These are phyloP conservation scores for Sporisorium iseilematis-ciliati DNA, from an alignment of 1,284 basidiomycete genomes.

Conservation along the genomic window DNA sequence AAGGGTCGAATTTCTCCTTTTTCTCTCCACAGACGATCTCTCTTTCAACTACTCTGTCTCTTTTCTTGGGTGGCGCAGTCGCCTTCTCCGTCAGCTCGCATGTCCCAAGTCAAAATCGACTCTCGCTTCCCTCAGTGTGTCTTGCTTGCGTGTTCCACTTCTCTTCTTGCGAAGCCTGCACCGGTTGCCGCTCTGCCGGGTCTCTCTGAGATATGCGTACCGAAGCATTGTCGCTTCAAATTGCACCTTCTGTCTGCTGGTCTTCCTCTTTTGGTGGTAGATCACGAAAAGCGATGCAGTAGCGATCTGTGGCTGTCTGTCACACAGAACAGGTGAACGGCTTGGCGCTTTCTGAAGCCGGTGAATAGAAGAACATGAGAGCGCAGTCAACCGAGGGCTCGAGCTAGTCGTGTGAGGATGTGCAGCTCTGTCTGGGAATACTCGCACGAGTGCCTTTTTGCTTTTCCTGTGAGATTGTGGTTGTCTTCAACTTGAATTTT, in stretches of 20 bases:
- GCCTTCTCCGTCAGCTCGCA: conserved; percentile 1
- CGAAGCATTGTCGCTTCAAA: neutral
- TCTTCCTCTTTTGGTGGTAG: neutral
- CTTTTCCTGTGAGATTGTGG: neutral
- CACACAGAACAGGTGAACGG: neutral
- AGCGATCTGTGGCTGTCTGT: no score
- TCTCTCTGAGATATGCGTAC: conserved; percentile 5
- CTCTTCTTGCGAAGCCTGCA: neutral
- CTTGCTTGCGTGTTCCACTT: neutral
- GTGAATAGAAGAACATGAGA: neutral
- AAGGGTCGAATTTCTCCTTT: conserved; percentile 1
- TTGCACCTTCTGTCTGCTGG: no score
- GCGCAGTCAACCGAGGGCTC: neutral
- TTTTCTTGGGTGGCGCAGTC: neutral
- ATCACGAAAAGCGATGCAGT: neutral
- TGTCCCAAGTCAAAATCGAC: neutral
- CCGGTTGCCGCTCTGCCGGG: neutral
- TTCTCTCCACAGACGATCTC: neutral
- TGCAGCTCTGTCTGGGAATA: neutral
- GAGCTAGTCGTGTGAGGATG: conserved; percentile 5
- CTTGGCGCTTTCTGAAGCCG: neutral
- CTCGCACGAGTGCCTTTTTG: neutral
- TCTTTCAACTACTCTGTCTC: neutral
- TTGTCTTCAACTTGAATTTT: neutral
- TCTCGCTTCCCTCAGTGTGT: neutral